Base-by-base conservation (phyloP, 1,284 basidiomycete species). In the Sutorius eximius region DNA sequence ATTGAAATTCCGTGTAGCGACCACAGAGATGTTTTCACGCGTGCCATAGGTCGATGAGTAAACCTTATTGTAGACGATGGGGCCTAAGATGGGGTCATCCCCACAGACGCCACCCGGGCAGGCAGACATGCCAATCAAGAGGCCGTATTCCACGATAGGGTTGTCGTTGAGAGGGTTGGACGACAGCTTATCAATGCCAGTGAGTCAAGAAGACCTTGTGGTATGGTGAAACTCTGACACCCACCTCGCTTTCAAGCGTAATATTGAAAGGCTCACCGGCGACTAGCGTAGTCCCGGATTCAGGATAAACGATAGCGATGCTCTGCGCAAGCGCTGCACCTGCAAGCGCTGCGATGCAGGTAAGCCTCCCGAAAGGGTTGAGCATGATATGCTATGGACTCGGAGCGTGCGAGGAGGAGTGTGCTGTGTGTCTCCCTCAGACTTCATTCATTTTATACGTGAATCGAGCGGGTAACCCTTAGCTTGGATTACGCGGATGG, bases 171-270 rank as follows among this genome's bases (percentile, higher is more conserved):
- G 24, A 27, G 24, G 24, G 24, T 27, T 22, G 27, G 36, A 0
- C 9, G 68, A 60, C 15, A 68, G 67, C 45, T 78, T 36, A 9
- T 72, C 59, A 61, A 75, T 66, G 11, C 40, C 34, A 5, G 16
- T 29, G 34, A 38, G 30, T 34, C 30, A 33, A 27, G 5, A 34
- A 13, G 8, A 33, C 15, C 5, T 20, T 36, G 6, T 27, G 2
- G 22, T 8, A 5, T 11, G 27, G n/a, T 16, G 16, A 34, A 18
- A 12, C 32, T 24, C 29, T 12, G 11, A 5, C 5, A 71, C 77
- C 45, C 60, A 83, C 81, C 2, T 75, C 73, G 51, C 72, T 68
- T 51, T 75, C 72, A 45, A 83, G 62, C 53, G 78, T 71, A 7
- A 83, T 73, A 30, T 64, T 71, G 46, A 81, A 50, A 30, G 61